Conservation (phyloP, 108 stramenopile genomes). For the Mayamaea pseudoterrestris region DNA sequence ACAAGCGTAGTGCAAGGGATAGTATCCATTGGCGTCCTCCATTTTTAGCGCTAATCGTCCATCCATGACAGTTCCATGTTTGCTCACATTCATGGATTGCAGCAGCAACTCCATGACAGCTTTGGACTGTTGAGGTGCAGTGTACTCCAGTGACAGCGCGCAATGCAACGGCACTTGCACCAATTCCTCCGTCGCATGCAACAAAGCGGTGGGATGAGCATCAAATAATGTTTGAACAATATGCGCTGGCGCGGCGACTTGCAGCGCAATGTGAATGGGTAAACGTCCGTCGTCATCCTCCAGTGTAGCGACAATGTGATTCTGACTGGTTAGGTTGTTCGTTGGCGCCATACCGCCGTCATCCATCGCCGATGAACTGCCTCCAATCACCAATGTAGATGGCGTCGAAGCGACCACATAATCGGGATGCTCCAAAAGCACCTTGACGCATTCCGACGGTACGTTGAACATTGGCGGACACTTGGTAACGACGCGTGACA, state of each 20-base stretch:
- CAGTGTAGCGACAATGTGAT: constrained; percentile 8
- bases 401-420: too few species aligned
- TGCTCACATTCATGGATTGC: constrained; percentile 23
- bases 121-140: constrained; percentile 21
- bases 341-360: too few species aligned
- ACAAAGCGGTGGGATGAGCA: constrained; percentile 26
- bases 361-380: not conserved
- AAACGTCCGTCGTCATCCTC: constrained; percentile 26
- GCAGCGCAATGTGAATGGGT: constrained; percentile 34
- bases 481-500: too few species aligned
- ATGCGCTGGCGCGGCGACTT: constrained; percentile 16
- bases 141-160: constrained; percentile 21
- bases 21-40: constrained; percentile 50
- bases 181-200: constrained; percentile 35
- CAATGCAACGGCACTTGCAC: constrained; percentile 33
- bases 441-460: constrained; percentile 18
- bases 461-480: constrained; percentile 22
- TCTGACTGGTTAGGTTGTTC: too few species aligned
- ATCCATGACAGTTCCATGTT: constrained; percentile 31
- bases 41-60: constrained; percentile 37
- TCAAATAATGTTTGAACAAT: constrained; percentile 24
- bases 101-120: constrained; percentile 20
- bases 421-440: constrained; percentile 26
- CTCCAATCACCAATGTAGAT: too few species aligned
- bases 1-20: constrained; percentile 65